These are phyloP conservation scores for Colletotrichum destructivum DNA, from an alignment of 2,329 filamentous ascomycete species.

Conservation along the genomic window DNA sequence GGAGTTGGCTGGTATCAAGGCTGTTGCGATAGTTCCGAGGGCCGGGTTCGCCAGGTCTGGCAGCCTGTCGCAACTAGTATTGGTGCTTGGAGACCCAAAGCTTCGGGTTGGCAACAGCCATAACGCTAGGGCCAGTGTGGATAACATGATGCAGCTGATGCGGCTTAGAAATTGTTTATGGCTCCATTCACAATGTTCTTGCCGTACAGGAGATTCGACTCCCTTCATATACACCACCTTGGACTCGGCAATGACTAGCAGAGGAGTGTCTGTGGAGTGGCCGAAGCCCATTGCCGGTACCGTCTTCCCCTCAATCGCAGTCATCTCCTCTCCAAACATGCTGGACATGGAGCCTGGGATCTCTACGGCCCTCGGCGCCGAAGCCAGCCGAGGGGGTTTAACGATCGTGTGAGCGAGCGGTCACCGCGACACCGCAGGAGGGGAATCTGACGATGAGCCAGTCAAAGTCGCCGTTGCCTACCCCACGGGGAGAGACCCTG, in stretches of 20 bases:
- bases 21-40: background rate
- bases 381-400: background rate
- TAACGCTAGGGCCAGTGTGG: background rate
- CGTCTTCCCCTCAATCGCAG: background rate
- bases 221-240: background rate
- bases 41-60: background rate
- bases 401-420: background rate
- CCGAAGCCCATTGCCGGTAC: background rate
- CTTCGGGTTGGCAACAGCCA: slow-evolving; percentile 2
- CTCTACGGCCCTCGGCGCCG: slow-evolving; percentile 18
- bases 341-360: background rate
- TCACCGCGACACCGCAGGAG: background rate
- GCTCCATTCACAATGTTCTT: background rate
- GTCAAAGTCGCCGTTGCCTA: rapidly evolving
- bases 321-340: background rate
- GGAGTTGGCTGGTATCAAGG: background rate
- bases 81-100: background rate
- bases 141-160: slow-evolving; percentile 21
- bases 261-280: background rate
- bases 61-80: background rate
- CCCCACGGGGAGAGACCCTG: background rate
- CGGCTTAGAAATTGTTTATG: too few relatives aligned
- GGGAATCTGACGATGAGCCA: background rate
- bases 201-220: too few relatives aligned
- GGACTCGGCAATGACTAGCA: background rate